Percentiles rank a stretch among this genome's conserved stretches.
Evolutionary conservation across 768 basidiomycete genomes (phyloP).

Genomic region (Naganishia antarctica): DNA sequence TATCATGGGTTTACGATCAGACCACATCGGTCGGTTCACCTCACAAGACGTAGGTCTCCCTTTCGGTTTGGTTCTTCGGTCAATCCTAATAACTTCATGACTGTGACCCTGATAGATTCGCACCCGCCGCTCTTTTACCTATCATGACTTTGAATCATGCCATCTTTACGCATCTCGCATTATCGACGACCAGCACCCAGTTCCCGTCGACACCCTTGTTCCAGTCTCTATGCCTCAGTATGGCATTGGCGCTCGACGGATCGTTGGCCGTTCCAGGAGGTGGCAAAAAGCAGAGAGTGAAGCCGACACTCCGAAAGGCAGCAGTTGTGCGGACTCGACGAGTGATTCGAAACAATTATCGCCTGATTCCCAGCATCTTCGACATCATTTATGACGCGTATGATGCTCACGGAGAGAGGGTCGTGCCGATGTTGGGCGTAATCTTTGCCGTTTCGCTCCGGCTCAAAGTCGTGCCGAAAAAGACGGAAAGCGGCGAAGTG

Average conservation of each 20-base stretch:
- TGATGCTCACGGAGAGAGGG: background rate
- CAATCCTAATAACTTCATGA: no score
- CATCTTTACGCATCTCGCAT: slow-evolving; percentile 31
- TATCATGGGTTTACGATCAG: slow-evolving; percentile 18
- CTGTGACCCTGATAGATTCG: no score
- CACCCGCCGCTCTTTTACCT: slow-evolving; percentile 34
- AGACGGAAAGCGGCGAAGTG: slow-evolving; percentile 51
- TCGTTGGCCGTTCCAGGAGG: slow-evolving; percentile 32
- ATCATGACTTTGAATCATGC: slow-evolving; percentile 34
- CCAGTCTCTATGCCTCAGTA: slow-evolving; percentile 35
- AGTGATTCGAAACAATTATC: slow-evolving; percentile 18
- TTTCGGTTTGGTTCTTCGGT: background rate
- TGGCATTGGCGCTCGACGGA: slow-evolving; percentile 40
- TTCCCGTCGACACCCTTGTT: slow-evolving; percentile 31
- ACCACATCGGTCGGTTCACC: slow-evolving; percentile 11
- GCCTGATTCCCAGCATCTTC: slow-evolving; percentile 16
- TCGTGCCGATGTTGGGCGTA: slow-evolving; percentile 23
- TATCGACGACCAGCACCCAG: slow-evolving; percentile 24
- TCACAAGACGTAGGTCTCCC: slow-evolving; percentile 11
- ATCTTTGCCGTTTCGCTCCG: slow-evolving; percentile 64
- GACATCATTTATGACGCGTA: slow-evolving; percentile 12
- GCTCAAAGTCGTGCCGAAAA: slow-evolving; percentile 48
- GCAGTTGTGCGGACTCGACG: slow-evolving; percentile 17
- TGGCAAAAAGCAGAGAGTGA: slow-evolving; percentile 32
- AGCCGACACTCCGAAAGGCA: slow-evolving; percentile 33